Evolutionary conservation across 2,329 filamentous ascomycete species (phyloP).

Genomic region (Alternaria arbusti): DNA sequence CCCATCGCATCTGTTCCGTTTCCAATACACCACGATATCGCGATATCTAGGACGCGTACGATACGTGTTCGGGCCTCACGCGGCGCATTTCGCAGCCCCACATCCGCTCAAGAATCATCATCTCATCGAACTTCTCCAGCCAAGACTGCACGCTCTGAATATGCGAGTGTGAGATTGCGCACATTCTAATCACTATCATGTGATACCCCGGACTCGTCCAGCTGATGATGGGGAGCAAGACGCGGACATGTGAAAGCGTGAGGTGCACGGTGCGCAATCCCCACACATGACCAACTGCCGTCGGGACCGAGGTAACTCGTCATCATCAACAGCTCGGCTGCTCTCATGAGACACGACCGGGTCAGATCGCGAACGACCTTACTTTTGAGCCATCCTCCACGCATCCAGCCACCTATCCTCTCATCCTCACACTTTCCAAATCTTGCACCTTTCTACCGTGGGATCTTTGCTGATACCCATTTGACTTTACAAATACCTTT

Average conservation of each 20-base stretch:
- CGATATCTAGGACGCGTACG: not conserved
- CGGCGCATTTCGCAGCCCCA: not conserved
- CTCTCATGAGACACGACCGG: conserved; percentile 19
- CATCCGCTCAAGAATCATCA: not conserved
- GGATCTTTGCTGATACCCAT: conserved; percentile 28
- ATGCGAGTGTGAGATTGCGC: not conserved
- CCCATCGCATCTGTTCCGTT: not conserved
- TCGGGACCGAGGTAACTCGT: conserved; percentile 19
- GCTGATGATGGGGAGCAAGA: not conserved
- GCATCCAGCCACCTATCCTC: conserved; percentile 6
- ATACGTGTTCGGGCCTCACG: not conserved
- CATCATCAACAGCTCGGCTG: conserved; percentile 15
- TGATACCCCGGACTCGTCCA: conserved; percentile 3
- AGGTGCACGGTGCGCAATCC: conserved; percentile 9
- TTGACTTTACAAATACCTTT: conserved; percentile 1
- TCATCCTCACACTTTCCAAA: conserved; percentile 1
- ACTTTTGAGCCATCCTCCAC: conserved; percentile 1
- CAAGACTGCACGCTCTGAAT: not conserved
- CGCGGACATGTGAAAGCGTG: conserved; percentile 13
- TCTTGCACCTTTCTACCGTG: conserved; percentile 2
- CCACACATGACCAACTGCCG: conserved; percentile 20
- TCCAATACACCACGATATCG: not conserved
- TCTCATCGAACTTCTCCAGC: not conserved
- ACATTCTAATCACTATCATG: not conserved
- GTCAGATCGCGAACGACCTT: conserved; percentile 7